A percentile compares a stretch with the other conserved stretches of the same genome.
These are phyloP conservation scores for Mycena haematopus DNA, from an alignment of 768 basidiomycete genomes.

Conservation along the genomic window DNA sequence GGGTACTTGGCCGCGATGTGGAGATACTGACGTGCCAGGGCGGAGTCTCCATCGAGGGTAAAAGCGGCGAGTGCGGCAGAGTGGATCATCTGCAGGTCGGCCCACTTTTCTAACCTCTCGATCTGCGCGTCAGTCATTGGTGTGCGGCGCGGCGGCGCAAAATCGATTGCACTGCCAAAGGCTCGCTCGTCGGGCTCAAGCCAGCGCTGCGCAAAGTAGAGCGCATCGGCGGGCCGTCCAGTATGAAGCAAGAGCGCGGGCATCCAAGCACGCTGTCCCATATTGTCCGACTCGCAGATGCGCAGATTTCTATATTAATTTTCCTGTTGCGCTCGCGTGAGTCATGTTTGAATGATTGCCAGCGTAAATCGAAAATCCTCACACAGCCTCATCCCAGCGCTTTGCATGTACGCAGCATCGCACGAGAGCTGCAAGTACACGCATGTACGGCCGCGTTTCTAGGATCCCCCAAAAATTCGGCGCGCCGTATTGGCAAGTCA, in stretches of 20 bases:
- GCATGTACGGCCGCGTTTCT: constrained; percentile 54
- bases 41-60: constrained; percentile 47
- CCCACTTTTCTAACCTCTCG: constrained; percentile 8
- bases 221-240: constrained; percentile 43
- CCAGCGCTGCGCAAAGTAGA: constrained; percentile 47
- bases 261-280: constrained; percentile 45
- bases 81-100: constrained; percentile 36
- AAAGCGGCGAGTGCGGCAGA: constrained; percentile 51
- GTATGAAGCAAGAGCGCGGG: constrained; percentile 44
- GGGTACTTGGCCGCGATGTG: constrained; percentile 44
- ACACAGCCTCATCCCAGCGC: constrained; percentile 43
- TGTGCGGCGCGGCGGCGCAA: constrained; percentile 34
- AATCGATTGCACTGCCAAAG: constrained; percentile 35
- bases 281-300: constrained; percentile 50
- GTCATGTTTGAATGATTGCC: background rate
- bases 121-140: constrained; percentile 30
- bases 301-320: constrained; percentile 49
- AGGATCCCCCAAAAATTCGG: constrained; percentile 34
- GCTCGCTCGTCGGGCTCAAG: constrained; percentile 29
- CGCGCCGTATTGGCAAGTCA: constrained; percentile 4
- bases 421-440: constrained; percentile 44
- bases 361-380: constrained; percentile 22
- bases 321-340: constrained; percentile 33
- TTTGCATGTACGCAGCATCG: constrained; percentile 41
- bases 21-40: constrained; percentile 47